Conservation (phyloP, 768 basidiomycete species). For the Hygrophorus russula region DNA sequence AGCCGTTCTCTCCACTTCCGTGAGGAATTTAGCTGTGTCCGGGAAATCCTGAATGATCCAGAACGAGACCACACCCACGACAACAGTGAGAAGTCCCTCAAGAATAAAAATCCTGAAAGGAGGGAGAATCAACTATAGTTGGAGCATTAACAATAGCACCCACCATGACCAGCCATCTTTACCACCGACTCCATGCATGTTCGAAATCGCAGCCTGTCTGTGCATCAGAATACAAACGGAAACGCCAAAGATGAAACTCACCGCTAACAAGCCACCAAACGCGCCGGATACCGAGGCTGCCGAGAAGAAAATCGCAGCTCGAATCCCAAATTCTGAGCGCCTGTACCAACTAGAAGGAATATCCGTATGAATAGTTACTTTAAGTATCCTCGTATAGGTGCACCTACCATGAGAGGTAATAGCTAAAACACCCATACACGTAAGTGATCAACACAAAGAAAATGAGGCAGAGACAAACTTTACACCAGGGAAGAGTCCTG, state of each 20-base stretch:
- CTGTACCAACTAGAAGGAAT: slow-evolving; percentile 32
- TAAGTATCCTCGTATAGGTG: not conserved
- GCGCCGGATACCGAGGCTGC: slow-evolving; percentile 78
- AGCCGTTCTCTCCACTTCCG: slow-evolving; percentile 56
- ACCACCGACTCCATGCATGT: slow-evolving; percentile 61
- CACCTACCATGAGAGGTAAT: slow-evolving; percentile 6
- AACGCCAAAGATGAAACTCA: slow-evolving; percentile 18
- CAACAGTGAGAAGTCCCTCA: slow-evolving; percentile 55
- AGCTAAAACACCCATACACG: slow-evolving; percentile 48
- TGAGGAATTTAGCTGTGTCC: slow-evolving; percentile 67
- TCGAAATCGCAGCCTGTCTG: slow-evolving; percentile 47
- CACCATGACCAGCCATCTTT: slow-evolving; percentile 61
- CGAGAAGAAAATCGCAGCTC: slow-evolving; percentile 60
- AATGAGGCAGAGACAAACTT: slow-evolving; percentile 24
- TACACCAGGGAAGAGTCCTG: slow-evolving; percentile 53
- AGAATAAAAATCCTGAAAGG: slow-evolving; percentile 27
- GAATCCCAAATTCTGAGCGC: slow-evolving; percentile 66
- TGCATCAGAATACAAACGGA: slow-evolving; percentile 3
- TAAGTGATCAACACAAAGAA: slow-evolving; percentile 18
- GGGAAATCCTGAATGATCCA: slow-evolving; percentile 81
- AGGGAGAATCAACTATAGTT: not conserved
- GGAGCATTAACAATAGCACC: slow-evolving; percentile 21
- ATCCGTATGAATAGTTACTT: not conserved
- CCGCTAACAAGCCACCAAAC: slow-evolving; percentile 67
- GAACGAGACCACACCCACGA: slow-evolving; percentile 57